Evolutionary conservation across 352 stramenopile genomes (phyloP), one percentile per base, ranked within the genome.

Genomic region (Phytophthora citricola): DNA sequence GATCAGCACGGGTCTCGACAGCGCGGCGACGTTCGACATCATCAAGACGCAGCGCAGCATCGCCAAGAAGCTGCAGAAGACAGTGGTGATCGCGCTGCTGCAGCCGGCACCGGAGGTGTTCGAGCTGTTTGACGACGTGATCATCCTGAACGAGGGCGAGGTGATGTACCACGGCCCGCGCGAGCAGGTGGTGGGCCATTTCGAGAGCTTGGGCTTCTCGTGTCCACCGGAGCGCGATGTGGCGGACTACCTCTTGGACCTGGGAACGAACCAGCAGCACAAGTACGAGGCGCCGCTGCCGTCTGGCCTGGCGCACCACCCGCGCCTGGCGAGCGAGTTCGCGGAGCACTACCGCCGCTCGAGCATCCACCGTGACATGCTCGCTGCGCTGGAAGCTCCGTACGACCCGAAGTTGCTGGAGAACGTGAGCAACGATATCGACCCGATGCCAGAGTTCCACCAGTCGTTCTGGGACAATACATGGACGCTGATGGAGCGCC

Each of bases 31-130:
- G 12, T 87, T 60, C 52, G 81, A 87, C 45, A 89, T 87, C 45
- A 72, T 83, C 34, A 78, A 71, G 24, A 70, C 66, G 14, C 72
- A 86, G 61, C 63, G 71, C 17, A 73, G 71, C 20, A 79, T 87
- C 40, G 79, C 78, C 40, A 66, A 84, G 56, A 73, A 56, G 31
- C 45, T 91, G 26, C 59, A 74, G 22, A 74, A 75, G 50, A 90
- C 81, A n/a, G 59, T 74, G 14, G 79, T 91, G 22, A 78, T 97
- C 10, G 84, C 87, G 5, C 68, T 98, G 41, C 68, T 97, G 20
- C 78, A 98, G 73, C 93, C 95, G 47, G 78, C 93, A 6, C 76
- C 77, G 4, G 74, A 83, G 49, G 69, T 85, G 5, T 80, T 79
- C 39, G 69, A 64, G 31, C 69, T 85, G n/a, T 85, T 83, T 29